These are phyloP conservation scores for Musa troglodytarum DNA, from an alignment of 176 grass and related monocot species.

Conservation along the genomic window DNA sequence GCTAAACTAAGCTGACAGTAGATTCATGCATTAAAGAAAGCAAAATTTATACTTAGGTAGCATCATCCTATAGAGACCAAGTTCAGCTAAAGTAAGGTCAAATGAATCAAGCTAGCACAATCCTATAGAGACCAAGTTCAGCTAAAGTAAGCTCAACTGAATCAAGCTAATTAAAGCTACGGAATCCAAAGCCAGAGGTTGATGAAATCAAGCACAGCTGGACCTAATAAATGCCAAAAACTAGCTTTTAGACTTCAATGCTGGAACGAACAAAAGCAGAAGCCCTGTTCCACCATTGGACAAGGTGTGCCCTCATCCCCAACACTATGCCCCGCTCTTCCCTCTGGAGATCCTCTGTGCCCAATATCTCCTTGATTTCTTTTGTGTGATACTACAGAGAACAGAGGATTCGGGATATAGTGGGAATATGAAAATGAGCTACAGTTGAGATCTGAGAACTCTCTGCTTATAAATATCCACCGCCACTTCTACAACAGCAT, in stretches of 20 bases:
- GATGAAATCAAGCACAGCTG: neutral
- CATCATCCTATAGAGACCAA: neutral
- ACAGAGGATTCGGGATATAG: neutral
- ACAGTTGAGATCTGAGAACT: neutral
- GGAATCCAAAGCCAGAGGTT: neutral
- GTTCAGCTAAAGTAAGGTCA: neutral
- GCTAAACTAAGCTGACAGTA: neutral
- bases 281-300: neutral
- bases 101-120: neutral
- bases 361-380: neutral
- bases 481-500: neutral
- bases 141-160: neutral
- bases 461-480: slow-evolving; percentile 2
- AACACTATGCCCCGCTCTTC: neutral
- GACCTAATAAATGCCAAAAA: neutral
- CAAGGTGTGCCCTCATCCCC: neutral
- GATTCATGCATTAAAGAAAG: neutral
- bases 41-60: neutral
- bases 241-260: neutral
- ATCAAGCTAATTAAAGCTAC: neutral
- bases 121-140: neutral
- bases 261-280: neutral
- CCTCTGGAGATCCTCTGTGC: neutral
- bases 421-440: neutral
- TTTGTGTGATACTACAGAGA: neutral